Base-by-base conservation (phyloP, 495 filamentous ascomycete genomes). In the Xylaria nigripes region DNA sequence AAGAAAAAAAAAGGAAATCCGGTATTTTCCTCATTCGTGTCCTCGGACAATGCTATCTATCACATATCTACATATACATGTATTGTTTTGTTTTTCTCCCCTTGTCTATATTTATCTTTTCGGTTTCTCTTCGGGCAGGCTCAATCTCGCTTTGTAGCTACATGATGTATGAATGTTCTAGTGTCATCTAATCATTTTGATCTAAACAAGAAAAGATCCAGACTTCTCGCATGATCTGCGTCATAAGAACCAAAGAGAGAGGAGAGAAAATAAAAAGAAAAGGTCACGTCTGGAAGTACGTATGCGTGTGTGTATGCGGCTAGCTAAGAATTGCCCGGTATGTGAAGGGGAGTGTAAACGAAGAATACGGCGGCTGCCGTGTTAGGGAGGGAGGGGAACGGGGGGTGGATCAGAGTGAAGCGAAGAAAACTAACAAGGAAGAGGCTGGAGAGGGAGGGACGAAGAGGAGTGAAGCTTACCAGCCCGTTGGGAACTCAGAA, bases 391-490 rank as follows among this genome's bases (percentile, higher is more conserved):
- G 32, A 15, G 13, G 3, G 32, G 32, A 36, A 40, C 15, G 36
- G 16, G 18, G 38, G 1, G 24, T 16, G 24, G 49, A 8, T 3
- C 30, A 18, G 19, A 16, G n/a, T 18, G 5, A 13, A 23, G n/a
- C n/a, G n/a, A n/a, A n/a, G n/a, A n/a, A n/a, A n/a, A n/a, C n/a
- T n/a, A n/a, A n/a, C n/a, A 22, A 18, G 19, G 8, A 41, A 29
- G 12, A 48, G 3, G 3, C 9, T 29, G 25, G 25, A 12, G 32
- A 36, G 32, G 32, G 24, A 29, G 44, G 24, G 24, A 32, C n/a
- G 45, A 27, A 15, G 18, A 19, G 49, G 49, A 44, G 38, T 30
- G 41, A 7, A 36, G 27, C 41, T 29, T 52, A 52, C 50, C 50
- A 19, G 25, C 19, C 27, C 41, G 41, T 24, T 44, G 50, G 50